Conservation (phyloP, 495 filamentous ascomycete species). For the Penicillium malachiteum region DNA sequence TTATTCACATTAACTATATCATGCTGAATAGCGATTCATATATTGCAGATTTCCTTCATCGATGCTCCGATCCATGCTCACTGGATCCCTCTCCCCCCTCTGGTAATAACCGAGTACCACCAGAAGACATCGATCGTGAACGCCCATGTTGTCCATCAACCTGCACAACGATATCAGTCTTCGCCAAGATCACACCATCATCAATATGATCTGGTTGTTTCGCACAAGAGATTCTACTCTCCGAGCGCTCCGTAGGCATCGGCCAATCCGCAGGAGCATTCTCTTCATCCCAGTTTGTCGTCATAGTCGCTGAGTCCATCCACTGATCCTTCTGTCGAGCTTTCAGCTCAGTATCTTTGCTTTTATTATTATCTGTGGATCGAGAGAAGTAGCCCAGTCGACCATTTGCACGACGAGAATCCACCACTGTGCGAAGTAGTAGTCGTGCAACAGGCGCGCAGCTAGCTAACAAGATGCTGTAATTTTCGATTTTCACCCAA, state of each 20-base stretch:
- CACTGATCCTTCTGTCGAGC: constrained; percentile 15
- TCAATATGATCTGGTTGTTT: constrained; percentile 16
- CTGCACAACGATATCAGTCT: constrained; percentile 33
- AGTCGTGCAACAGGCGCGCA: constrained; percentile 35
- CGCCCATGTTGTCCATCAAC: constrained; percentile 29
- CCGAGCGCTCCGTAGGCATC: constrained; percentile 13
- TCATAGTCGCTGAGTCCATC: constrained; percentile 19
- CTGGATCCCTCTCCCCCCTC: constrained; percentile 9
- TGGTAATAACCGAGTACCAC: constrained; percentile 18
- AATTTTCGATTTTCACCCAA: constrained; percentile 44
- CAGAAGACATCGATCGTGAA: constrained; percentile 19
- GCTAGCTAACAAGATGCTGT: constrained; percentile 34
- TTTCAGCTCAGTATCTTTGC: constrained; percentile 20
- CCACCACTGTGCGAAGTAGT: constrained; percentile 30
- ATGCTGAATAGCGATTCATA: too few relatives aligned
- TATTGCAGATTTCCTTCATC: too few relatives aligned
- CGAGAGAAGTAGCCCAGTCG: constrained; percentile 30
- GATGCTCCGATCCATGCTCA: background rate
- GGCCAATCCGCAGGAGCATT: constrained; percentile 10
- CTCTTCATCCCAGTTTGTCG: constrained; percentile 22
- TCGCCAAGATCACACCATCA: constrained; percentile 26
- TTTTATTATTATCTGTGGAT: constrained; percentile 16
- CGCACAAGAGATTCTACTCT: constrained; percentile 17
- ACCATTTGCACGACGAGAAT: constrained; percentile 18
- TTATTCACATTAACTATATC: too few relatives aligned